Evolutionary conservation across 441 rosid species (phyloP).

Genomic region (Adansonia grandidieri): DNA sequence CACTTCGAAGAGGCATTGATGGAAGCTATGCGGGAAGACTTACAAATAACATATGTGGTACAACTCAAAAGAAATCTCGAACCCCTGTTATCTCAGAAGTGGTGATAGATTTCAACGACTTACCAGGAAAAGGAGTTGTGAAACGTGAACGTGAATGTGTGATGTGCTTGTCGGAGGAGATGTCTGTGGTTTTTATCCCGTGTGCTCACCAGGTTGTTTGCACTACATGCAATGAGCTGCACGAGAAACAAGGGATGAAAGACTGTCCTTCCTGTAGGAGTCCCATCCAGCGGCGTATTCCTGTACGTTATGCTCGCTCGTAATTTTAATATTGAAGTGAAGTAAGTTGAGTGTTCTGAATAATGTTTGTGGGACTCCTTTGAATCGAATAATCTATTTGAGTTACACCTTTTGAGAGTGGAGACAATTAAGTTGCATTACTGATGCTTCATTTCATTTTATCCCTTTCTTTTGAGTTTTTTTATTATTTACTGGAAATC

Average conservation of each 20-base stretch:
- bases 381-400: slow-evolving; percentile 51
- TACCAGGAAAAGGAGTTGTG: slow-evolving; percentile 47
- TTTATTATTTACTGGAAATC: too few species aligned
- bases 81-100: slow-evolving; percentile 36
- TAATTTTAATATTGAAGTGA: slow-evolving; percentile 29
- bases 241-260: slow-evolving; percentile 93
- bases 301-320: slow-evolving; percentile 60
- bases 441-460: slow-evolving; percentile 28
- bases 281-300: slow-evolving; percentile 70
- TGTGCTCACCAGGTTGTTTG: slow-evolving; percentile 97
- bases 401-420: slow-evolving; percentile 33
- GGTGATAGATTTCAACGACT: slow-evolving; percentile 37
- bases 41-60: slow-evolving; percentile 31
- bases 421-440: slow-evolving; percentile 33
- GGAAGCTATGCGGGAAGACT: slow-evolving; percentile 62
- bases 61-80: slow-evolving; percentile 37
- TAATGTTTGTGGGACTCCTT: slow-evolving; percentile 39
- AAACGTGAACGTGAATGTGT: slow-evolving; percentile 93
- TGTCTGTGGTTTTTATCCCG: slow-evolving; percentile 88
- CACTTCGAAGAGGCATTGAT: slow-evolving; percentile 71
- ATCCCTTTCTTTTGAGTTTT: neutral
- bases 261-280: slow-evolving; percentile 95
- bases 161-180: slow-evolving; percentile 95
- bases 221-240: slow-evolving; percentile 83
- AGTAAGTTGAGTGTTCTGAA: slow-evolving; percentile 39